Base-by-base conservation (phyloP, 768 basidiomycete species). In the Omphalotus guepiniiformis region DNA sequence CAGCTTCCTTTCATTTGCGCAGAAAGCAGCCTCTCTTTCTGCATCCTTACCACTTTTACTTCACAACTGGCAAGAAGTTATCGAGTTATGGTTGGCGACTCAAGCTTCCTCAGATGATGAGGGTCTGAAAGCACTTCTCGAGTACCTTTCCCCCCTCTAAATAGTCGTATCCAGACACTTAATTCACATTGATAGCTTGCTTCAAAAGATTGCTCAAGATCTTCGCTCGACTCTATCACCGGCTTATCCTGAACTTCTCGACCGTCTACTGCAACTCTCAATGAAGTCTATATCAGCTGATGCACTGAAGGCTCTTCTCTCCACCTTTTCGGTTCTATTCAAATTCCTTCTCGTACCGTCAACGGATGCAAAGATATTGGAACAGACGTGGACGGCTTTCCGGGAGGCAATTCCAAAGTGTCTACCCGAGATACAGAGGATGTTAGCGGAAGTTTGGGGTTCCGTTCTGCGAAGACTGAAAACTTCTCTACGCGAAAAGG, bases 391-490 rank as follows among this genome's bases (percentile, higher is more conserved):
- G 88, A 46, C 61, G 4, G 56, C 64, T 23, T 64, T 91, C 32
- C 69, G 71, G 21, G 58, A 62, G 1, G 66, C 74, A 1, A 60
- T 91, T 7, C 75, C 76, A 3, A 74, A 70, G 48, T 89, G 86
- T 59, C 66, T 76, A 47, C 74, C 79, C 0, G 88, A 93, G 49
- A 76, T 90, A 2, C 87, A 87, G 58, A 69, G 86, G 21, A 81
- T 86, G 1, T 75, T 88, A 8, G 85, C 90, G 0, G 92, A 96
- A 58, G 89, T 91, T 3, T 96, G 91, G 94, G 89, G 83, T 0
- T 80, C 79, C 1, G 75, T 85, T 0, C 57, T 95, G 35, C 73
- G 93, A 40, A 75, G 88, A 54, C 65, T 93, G 43, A 88, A 89
- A 62, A 65, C 69, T 1, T 71, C 75, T 11, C 71, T 73, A 6